Conservation (phyloP, 2,329 filamentous ascomycete species). For the Fusarium zealandicum region DNA sequence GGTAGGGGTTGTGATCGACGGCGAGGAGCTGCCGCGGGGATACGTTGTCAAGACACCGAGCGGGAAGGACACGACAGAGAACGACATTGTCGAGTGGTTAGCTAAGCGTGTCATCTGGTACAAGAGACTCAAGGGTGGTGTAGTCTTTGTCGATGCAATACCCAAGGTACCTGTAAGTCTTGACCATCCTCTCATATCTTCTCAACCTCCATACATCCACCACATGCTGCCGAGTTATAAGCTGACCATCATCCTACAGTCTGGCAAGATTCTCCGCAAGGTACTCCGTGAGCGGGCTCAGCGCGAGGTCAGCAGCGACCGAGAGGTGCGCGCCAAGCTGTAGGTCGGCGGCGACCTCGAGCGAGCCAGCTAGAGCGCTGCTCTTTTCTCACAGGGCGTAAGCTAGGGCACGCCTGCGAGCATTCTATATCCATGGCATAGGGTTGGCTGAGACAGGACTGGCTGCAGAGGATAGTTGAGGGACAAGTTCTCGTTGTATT, state of each 20-base stretch:
- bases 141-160: conserved; percentile 71
- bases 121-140: conserved; percentile 74
- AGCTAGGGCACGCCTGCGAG: conserved; percentile 13
- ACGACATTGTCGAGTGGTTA: conserved; percentile 69
- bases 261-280: conserved; percentile 72
- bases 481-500: neutral
- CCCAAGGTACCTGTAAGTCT: conserved; percentile 62
- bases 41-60: conserved; percentile 59
- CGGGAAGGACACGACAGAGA: conserved; percentile 27
- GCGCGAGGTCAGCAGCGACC: conserved; percentile 56
- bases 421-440: conserved; percentile 1
- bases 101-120: conserved; percentile 67
- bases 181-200: neutral
- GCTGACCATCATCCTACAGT: conserved; percentile 48
- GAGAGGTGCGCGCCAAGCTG: conserved; percentile 42
- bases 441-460: neutral
- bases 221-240: neutral
- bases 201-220: neutral
- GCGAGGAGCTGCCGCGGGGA: conserved; percentile 67
- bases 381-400: conserved; percentile 25
- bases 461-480: neutral
- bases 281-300: conserved; percentile 64
- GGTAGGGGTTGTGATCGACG: conserved; percentile 62
- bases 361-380: conserved; percentile 35
- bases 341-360: conserved; percentile 37